Conservation (phyloP, 2,329 filamentous ascomycete genomes). For the Pestalotiopsis fici region DNA sequence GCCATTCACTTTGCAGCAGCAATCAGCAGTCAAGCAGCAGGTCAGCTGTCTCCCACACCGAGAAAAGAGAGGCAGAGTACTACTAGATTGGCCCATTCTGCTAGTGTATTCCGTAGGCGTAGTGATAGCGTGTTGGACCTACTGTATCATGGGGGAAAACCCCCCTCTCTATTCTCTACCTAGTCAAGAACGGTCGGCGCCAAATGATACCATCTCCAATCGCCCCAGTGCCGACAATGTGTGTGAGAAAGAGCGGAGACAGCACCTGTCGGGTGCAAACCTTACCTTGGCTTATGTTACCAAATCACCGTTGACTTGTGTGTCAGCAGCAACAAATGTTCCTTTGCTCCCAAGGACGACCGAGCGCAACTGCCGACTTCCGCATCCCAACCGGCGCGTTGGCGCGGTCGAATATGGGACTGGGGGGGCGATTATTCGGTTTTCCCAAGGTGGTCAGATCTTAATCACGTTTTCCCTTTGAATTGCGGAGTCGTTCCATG, state of each 20-base stretch:
- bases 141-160: neutral
- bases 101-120: neutral
- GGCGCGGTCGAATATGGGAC: neutral
- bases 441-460: neutral
- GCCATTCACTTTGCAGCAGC: no score
- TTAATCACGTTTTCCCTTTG: neutral
- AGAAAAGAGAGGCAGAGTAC: no score
- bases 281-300: neutral
- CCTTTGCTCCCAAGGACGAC: neutral
- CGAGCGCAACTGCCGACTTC: neutral
- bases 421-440: neutral
- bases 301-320: neutral
- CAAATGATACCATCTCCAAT: neutral
- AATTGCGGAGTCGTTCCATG: neutral
- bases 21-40: no score
- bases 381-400: neutral
- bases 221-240: neutral
- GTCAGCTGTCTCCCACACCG: no score
- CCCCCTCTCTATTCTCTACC: neutral
- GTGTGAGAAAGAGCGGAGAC: neutral
- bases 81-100: no score
- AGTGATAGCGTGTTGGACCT: neutral
- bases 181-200: neutral
- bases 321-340: neutral
- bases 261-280: neutral